A percentile compares a stretch with the other conserved stretches of the same genome.
Conservation (phyloP, 371 early-diverging fungal genomes). For the Catenaria anguillulae region DNA sequence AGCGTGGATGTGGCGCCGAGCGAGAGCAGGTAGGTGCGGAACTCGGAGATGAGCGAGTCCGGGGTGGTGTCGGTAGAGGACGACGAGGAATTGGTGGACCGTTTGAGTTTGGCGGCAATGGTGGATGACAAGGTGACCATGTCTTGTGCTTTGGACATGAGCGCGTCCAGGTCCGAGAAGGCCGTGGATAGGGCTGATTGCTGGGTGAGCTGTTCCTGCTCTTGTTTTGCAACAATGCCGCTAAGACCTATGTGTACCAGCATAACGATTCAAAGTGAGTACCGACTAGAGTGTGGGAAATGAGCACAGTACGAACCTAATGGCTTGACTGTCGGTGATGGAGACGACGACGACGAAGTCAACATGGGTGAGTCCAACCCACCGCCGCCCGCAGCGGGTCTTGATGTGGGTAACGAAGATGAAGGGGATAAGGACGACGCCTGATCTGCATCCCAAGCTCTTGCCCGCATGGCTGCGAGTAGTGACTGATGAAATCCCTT, state of each 20-base stretch:
- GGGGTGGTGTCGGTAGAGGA: not conserved
- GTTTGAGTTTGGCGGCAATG: slow-evolving; percentile 41
- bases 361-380: no score
- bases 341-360: no score
- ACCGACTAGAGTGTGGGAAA: no score
- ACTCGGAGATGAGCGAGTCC: not conserved
- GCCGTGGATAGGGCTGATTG: slow-evolving; percentile 58
- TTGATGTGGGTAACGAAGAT: no score
- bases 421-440: slow-evolving; percentile 7
- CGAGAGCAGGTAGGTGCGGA: not conserved
- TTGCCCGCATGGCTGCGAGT: slow-evolving; percentile 29
- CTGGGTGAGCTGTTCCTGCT: slow-evolving; percentile 40
- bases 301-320: no score
- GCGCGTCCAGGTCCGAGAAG: slow-evolving; percentile 65
- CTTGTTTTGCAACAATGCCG: slow-evolving; percentile 35
- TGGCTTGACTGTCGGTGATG: no score
- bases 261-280: no score
- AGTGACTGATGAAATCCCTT: slow-evolving; percentile 41
- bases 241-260: slow-evolving; percentile 60
- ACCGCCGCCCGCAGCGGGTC: no score
- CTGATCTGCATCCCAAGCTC: slow-evolving; percentile 17
- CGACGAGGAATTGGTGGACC: not conserved
- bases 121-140: slow-evolving; percentile 60
- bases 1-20: slow-evolving; percentile 10
- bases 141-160: slow-evolving; percentile 71